Percentiles rank a stretch among this genome's conserved stretches.
Conservation (phyloP, 495 filamentous ascomycete species). For the Usnea hakonensis region DNA sequence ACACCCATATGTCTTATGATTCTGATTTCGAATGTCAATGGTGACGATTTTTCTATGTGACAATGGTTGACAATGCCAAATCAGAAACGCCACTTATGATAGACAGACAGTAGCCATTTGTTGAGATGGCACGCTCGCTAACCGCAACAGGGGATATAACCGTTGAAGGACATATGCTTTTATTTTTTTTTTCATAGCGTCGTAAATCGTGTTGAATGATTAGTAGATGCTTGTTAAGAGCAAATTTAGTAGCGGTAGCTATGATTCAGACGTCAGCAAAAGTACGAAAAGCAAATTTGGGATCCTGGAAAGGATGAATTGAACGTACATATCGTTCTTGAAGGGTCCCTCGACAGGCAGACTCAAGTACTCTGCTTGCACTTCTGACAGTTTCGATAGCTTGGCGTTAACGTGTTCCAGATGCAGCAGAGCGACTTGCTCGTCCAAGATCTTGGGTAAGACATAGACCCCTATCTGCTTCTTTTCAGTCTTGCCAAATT, state of each 20-base stretch:
- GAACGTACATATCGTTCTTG: conserved; percentile 70
- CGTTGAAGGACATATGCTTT: conserved; percentile 61
- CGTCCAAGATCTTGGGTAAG: conserved; percentile 95
- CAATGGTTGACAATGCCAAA: conserved; percentile 17
- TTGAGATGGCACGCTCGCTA: conserved; percentile 11
- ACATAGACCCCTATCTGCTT: conserved; percentile 91
- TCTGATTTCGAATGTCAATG: not conserved
- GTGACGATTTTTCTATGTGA: conserved; percentile 9
- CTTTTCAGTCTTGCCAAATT: conserved; percentile 88
- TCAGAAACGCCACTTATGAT: conserved; percentile 1
- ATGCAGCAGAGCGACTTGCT: conserved; percentile 93
- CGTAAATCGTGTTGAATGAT: conserved; percentile 57
- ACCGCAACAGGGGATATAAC: conserved; percentile 31
- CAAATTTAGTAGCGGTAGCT: conserved; percentile 42
- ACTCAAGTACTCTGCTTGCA: conserved; percentile 91
- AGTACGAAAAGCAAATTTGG: conserved; percentile 11
- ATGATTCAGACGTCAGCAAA: not conserved
- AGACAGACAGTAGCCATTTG: conserved; percentile 2
- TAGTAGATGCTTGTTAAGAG: conserved; percentile 10
- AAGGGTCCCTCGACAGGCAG: conserved; percentile 77
- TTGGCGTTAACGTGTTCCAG: conserved; percentile 91
- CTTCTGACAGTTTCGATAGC: conserved; percentile 71
- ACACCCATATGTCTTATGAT: not conserved
- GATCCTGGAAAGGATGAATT: not conserved
- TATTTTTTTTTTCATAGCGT: conserved; percentile 48